These are phyloP conservation scores for Rhodotorula sp. DNA, from an alignment of 1,284 basidiomycete species.

Conservation along the genomic window DNA sequence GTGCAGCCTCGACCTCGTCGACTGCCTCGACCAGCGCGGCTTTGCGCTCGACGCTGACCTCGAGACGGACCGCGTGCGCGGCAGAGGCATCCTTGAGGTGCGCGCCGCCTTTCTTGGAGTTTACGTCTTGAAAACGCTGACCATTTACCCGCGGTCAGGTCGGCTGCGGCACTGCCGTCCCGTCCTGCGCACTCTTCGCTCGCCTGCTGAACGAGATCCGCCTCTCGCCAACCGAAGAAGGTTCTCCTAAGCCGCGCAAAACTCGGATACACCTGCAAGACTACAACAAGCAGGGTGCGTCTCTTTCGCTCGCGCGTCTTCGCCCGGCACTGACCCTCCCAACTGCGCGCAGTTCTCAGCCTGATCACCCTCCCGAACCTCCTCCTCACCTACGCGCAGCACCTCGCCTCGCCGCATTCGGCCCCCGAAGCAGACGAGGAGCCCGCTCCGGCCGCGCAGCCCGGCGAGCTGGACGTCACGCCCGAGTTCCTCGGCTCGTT, in stretches of 20 bases:
- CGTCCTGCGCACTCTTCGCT: conserved; percentile 70
- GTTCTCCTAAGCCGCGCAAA: neutral
- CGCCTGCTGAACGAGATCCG: conserved; percentile 39
- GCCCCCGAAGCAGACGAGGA: conserved; percentile 49
- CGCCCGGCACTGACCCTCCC: neutral
- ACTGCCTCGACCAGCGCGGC: conserved; percentile 37
- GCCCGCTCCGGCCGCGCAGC: conserved; percentile 37
- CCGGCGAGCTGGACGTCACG: conserved; percentile 65
- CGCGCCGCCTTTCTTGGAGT: conserved; percentile 11
- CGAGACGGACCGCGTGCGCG: conserved; percentile 42
- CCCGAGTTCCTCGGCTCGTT: conserved; percentile 68
- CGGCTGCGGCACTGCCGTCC: conserved; percentile 90
- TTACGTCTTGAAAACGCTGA: neutral
- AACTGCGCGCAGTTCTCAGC: conserved; percentile 33
- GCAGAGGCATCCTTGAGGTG: conserved; percentile 68
- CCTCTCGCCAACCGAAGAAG: conserved; percentile 5
- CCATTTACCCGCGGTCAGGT: conserved; percentile 57
- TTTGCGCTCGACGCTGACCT: conserved; percentile 9
- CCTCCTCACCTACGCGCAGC: conserved; percentile 67
- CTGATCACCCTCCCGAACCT: conserved; percentile 79
- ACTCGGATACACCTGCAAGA: conserved; percentile 80
- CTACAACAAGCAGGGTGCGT: conserved; percentile 65
- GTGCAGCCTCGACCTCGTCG: conserved; percentile 83
- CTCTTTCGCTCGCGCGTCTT: neutral
- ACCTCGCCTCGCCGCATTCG: conserved; percentile 20